These are phyloP conservation scores for Clarireedia monteithiana DNA, from an alignment of 2,329 filamentous ascomycete species.

Conservation along the genomic window DNA sequence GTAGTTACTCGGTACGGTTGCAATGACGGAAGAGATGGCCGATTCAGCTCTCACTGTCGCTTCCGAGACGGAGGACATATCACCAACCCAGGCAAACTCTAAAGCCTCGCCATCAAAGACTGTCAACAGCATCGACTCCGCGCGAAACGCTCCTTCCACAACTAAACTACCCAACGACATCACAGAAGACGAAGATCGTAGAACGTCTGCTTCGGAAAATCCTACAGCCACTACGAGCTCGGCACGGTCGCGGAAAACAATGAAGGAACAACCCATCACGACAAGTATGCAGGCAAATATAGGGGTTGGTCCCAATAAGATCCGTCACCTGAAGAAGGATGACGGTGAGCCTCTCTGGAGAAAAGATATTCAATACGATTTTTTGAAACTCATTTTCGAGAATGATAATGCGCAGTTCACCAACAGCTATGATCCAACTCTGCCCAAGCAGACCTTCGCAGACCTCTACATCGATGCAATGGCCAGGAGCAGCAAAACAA, in stretches of 20 bases:
- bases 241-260: constrained; percentile 12
- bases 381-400: constrained; percentile 72
- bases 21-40: constrained; percentile 2
- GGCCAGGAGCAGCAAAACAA: constrained; percentile 97
- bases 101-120: constrained; percentile 20
- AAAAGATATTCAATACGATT: constrained; percentile 83
- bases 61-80: constrained; percentile 18
- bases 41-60: constrained; percentile 11
- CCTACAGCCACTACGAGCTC: constrained; percentile 20
- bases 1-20: background rate
- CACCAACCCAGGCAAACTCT: constrained; percentile 5
- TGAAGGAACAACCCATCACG: constrained; percentile 23
- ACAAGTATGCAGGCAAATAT: constrained; percentile 11
- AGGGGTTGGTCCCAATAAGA: constrained; percentile 43
- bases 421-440: constrained; percentile 61
- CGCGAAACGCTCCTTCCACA: constrained; percentile 18
- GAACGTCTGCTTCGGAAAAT: constrained; percentile 19
- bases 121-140: constrained; percentile 19
- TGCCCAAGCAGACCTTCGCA: constrained; percentile 71
- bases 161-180: constrained; percentile 18
- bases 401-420: constrained; percentile 72
- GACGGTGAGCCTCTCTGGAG: constrained; percentile 83
- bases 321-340: constrained; percentile 79
- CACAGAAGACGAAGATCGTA: constrained; percentile 28
- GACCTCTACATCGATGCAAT: constrained; percentile 98